Evolutionary conservation across 2,329 filamentous ascomycete genomes (phyloP).

Genomic region (Fusarium domesticum): DNA sequence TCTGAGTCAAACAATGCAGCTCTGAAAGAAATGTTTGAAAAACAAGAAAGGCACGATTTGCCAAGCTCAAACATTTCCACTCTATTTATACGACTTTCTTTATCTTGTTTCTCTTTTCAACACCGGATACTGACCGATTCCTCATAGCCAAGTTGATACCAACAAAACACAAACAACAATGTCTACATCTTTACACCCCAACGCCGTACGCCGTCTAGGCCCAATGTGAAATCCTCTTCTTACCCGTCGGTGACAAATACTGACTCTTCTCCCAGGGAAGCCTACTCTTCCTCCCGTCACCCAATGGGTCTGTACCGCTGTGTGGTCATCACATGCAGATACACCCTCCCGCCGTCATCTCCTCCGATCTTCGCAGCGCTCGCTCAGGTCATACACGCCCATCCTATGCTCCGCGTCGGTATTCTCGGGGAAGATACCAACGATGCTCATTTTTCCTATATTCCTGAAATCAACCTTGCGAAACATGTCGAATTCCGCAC

Average conservation of each 20-base stretch:
- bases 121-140: too few relatives aligned
- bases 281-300: constrained; percentile 46
- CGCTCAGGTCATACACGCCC: constrained; percentile 38
- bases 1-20: too few relatives aligned
- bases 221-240: constrained; percentile 20
- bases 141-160: background rate
- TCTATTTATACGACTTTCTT: too few relatives aligned
- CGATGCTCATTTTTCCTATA: constrained; percentile 42
- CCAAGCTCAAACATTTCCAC: too few relatives aligned
- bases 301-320: constrained; percentile 46
- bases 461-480: constrained; percentile 42
- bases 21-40: too few relatives aligned
- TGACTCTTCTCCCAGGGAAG: constrained; percentile 38
- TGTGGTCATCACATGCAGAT: constrained; percentile 46
- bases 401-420: constrained; percentile 48
- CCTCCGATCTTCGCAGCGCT: constrained; percentile 38
- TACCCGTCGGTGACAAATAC: background rate
- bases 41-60: too few relatives aligned
- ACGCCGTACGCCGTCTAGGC: constrained; percentile 26
- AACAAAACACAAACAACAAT: constrained; percentile 6
- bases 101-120: too few relatives aligned
- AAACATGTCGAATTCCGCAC: constrained; percentile 40
- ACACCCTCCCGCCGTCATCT: constrained; percentile 26
- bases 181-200: constrained; percentile 2
- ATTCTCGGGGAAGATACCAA: constrained; percentile 45